These are phyloP conservation scores for Periconia digitata DNA, from an alignment of 2,329 filamentous ascomycete species.

Conservation along the genomic window DNA sequence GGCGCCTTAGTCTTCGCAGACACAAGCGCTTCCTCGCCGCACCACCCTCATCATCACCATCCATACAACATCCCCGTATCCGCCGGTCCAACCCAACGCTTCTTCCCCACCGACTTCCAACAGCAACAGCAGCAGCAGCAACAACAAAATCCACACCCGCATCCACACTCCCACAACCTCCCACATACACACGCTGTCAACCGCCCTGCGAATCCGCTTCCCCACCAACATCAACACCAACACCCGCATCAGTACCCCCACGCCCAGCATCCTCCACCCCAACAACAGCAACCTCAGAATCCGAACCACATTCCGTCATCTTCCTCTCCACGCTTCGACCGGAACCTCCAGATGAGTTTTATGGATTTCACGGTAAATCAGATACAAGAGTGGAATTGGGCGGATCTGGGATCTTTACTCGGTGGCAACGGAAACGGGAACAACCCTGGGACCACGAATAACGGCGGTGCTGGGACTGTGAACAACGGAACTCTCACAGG, in stretches of 20 bases:
- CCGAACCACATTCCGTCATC: conserved; percentile 6
- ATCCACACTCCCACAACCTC: neutral
- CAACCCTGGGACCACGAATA: neutral
- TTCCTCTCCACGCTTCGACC: conserved; percentile 24
- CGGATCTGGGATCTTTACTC: conserved; percentile 32
- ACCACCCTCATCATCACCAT: neutral
- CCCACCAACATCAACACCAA: neutral
- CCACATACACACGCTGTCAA: neutral
- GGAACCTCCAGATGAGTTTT: conserved; percentile 34
- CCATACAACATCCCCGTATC: no score
- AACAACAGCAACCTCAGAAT: neutral
- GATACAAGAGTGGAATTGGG: conserved; percentile 41
- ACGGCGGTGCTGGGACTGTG: neutral
- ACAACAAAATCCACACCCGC: neutral
- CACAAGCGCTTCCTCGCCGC: conserved; percentile 5
- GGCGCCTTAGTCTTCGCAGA: conserved; percentile 36
- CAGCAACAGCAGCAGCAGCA: neutral
- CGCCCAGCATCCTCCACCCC: neutral
- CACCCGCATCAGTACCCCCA: neutral
- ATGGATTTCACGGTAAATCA: conserved; percentile 42
- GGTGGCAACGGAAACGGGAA: conserved; percentile 14
- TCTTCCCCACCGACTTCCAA: no score
- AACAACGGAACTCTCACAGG: no score
- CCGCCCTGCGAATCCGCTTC: neutral
- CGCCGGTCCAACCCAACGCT: no score